A percentile compares a stretch with the other conserved stretches of the same genome.
phyloP scores from a whole-genome alignment of 306 rosid genomes.

The Cucumis hystrix region DNA sequence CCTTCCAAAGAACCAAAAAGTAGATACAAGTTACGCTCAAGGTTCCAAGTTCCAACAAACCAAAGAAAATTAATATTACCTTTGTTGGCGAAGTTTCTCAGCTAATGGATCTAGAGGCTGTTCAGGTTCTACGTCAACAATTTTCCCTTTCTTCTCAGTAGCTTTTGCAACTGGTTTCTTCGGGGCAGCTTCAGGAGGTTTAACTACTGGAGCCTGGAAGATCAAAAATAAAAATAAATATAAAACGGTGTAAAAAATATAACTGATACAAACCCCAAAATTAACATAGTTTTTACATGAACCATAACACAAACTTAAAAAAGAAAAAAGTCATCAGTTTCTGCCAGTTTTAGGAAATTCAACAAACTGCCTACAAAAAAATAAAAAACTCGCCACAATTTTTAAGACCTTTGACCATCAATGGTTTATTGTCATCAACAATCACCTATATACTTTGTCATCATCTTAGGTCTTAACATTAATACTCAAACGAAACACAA shows the following conservation, averaged over 20 bases:
- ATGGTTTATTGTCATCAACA: not conserved
- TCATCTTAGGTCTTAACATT: not conserved
- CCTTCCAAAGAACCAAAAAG: not conserved
- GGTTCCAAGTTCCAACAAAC: not conserved
- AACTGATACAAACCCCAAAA: not conserved
- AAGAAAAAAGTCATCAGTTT: not conserved
- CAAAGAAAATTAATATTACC: conserved; percentile 24
- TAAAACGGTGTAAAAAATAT: not conserved
- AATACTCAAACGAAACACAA: not conserved
- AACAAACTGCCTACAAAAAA: not conserved
- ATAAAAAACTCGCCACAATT: not conserved
- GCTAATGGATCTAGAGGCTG: conserved; percentile 70
- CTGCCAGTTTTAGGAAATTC: not conserved
- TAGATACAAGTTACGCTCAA: not conserved
- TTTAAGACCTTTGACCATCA: not conserved
- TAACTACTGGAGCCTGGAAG: conserved; percentile 50
- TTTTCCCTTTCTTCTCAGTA: conserved; percentile 57
- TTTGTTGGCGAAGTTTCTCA: conserved; percentile 88
- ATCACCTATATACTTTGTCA: not conserved
- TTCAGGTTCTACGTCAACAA: conserved; percentile 28
- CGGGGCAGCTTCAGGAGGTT: conserved; percentile 45
- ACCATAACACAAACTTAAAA: not conserved
- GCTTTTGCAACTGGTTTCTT: conserved; percentile 46
- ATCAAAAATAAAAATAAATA: not conserved
- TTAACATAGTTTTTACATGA: not conserved